These are phyloP conservation scores for Passalora sequoiae DNA, from an alignment of 2,329 filamentous ascomycete species.

Conservation along the genomic window DNA sequence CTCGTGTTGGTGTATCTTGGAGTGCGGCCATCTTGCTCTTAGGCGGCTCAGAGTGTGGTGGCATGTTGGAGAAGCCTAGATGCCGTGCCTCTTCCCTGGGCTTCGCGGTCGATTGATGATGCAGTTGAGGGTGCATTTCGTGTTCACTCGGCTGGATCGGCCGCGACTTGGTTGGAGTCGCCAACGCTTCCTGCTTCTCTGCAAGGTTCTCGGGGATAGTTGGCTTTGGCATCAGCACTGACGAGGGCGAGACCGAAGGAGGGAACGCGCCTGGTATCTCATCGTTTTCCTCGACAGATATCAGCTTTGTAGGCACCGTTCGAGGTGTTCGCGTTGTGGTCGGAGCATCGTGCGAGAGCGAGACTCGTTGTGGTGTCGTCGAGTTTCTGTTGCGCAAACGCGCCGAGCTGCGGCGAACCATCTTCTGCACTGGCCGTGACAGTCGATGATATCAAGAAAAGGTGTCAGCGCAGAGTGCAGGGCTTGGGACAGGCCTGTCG, in stretches of 20 bases:
- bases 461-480: neutral
- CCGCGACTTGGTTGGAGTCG: slow-evolving; percentile 59
- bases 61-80: slow-evolving; percentile 76
- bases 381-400: slow-evolving; percentile 31
- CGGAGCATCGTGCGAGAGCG: slow-evolving; percentile 31
- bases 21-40: slow-evolving; percentile 39
- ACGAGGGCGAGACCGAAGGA: slow-evolving; percentile 25
- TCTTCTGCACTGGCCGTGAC: slow-evolving; percentile 10
- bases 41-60: slow-evolving; percentile 48
- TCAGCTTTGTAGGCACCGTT: slow-evolving; percentile 37
- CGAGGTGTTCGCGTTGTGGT: slow-evolving; percentile 25
- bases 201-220: slow-evolving; percentile 20
- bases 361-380: slow-evolving; percentile 32
- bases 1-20: slow-evolving; percentile 57
- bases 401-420: slow-evolving; percentile 34
- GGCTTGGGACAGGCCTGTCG: neutral
- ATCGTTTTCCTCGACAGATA: slow-evolving; percentile 42
- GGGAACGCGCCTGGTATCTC: slow-evolving; percentile 38
- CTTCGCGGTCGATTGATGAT: slow-evolving; percentile 68
- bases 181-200: slow-evolving; percentile 15
- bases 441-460: neutral
- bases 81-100: slow-evolving; percentile 73
- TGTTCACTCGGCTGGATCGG: slow-evolving; percentile 64
- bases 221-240: slow-evolving; percentile 11
- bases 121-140: slow-evolving; percentile 89